Base-by-base conservation (phyloP, 306 rosid species). In the Pterocarpus santalinus region DNA sequence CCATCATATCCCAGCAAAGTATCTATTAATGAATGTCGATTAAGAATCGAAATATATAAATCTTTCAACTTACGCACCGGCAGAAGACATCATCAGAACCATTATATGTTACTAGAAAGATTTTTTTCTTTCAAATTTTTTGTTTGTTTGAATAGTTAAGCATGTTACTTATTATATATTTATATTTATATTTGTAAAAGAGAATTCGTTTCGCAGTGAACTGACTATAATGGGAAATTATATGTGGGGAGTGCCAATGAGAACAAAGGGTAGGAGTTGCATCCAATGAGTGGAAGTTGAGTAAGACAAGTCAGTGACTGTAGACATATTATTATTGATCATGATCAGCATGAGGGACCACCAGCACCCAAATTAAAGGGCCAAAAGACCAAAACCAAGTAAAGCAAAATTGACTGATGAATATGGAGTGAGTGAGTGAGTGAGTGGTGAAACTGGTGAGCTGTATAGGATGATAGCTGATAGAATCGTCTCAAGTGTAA, bases 271-370 rank as follows among this genome's bases (percentile, higher is more conserved):
- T 36, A 46, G 38, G 77, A 75, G 81, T 73, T 77, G 63, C 60
- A 68, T 78, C 52, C 49, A 69, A 56, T 62, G 62, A 86, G 87
- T 83, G 87, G 87, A 63, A 81, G 90, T 87, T 83, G 90, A 87
- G 90, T 81, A 81, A 87, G 90, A 87, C 84, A 67, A 77, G 86
- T 77, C 79, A 39, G 52, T 63, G 22, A 67, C 52, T 30, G 66
- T 76, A 84, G 69, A 17, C 49, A 36, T 36, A 66, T 47, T 57
- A 80, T 85, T 63, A 80, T 85, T 80, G 85, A 70, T 80, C 46
- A 76, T 70, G 30, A 80, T 60, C 62, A 65, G 66, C 36, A 38
- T 8, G 7, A 49, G 80, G 89, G 89, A 83, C 89, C 89, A 86
- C 83, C 55, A 28, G 43, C 46, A 81, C 75, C 81, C 33, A 73